phyloP scores from a whole-genome alignment of 2,329 filamentous ascomycete species.

The Calonectria multiphialidica region DNA sequence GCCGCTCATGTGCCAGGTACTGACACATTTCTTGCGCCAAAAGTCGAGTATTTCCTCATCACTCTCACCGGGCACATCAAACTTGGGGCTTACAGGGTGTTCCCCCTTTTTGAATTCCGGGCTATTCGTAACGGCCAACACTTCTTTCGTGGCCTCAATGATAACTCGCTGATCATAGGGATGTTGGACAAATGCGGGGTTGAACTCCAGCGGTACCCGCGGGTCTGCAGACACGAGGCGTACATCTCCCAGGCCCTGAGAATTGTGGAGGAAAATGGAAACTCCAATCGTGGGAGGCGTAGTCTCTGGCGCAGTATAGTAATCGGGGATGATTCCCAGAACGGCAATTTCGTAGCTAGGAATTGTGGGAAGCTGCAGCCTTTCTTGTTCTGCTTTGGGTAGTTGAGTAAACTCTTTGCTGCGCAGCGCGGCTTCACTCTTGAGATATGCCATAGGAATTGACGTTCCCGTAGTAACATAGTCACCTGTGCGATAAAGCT shows the following conservation, averaged over 20 bases:
- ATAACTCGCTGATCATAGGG: slow-evolving; percentile 66
- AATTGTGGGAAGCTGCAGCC: slow-evolving; percentile 61
- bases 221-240: slow-evolving; percentile 66
- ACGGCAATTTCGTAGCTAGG: slow-evolving; percentile 66
- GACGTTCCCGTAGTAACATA: slow-evolving; percentile 55
- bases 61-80: slow-evolving; percentile 59
- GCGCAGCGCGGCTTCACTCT: slow-evolving; percentile 53
- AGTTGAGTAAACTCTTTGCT: slow-evolving; percentile 64
- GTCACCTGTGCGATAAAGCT: slow-evolving; percentile 53
- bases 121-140: slow-evolving; percentile 52
- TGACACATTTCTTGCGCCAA: slow-evolving; percentile 58
- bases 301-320: slow-evolving; percentile 56
- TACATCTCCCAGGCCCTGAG: slow-evolving; percentile 64
- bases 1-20: slow-evolving; percentile 67
- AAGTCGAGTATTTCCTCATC: slow-evolving; percentile 65
- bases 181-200: slow-evolving; percentile 65
- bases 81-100: slow-evolving; percentile 28
- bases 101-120: slow-evolving; percentile 54
- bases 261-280: slow-evolving; percentile 64
- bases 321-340: slow-evolving; percentile 58
- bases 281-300: slow-evolving; percentile 52
- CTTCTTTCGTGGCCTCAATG: slow-evolving; percentile 62
- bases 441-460: slow-evolving; percentile 57
- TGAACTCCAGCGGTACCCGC: slow-evolving; percentile 61
- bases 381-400: slow-evolving; percentile 55